Conservation (phyloP, 2,329 filamentous ascomycete genomes). For the Curvularia verruculosa region DNA sequence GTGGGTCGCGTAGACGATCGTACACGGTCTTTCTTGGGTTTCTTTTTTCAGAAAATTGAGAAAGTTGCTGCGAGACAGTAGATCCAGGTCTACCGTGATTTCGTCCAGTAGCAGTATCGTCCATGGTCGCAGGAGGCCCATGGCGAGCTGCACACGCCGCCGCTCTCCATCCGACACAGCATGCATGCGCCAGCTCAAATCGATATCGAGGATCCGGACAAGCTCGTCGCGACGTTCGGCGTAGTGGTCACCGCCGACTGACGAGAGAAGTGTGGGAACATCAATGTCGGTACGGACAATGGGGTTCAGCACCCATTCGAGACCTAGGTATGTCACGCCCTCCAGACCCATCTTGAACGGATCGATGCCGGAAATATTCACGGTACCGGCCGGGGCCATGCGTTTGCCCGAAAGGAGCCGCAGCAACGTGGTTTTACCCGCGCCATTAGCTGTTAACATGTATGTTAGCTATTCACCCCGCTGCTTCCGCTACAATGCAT, state of each 20-base stretch:
- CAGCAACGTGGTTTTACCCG: conserved; percentile 95
- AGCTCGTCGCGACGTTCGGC: conserved; percentile 84
- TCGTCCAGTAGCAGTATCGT: conserved; percentile 89
- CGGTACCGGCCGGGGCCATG: conserved; percentile 76
- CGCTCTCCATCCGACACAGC: conserved; percentile 93
- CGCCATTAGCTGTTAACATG: conserved; percentile 74
- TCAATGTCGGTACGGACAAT: conserved; percentile 96
- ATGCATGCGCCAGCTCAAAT: conserved; percentile 92
- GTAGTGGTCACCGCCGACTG: conserved; percentile 85
- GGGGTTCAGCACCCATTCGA: conserved; percentile 97
- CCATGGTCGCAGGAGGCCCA: conserved; percentile 94
- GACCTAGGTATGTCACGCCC: conserved; percentile 94
- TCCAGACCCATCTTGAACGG: conserved; percentile 90
- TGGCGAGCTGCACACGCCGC: conserved; percentile 89
- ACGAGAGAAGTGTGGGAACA: conserved; percentile 81
- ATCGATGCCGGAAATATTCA: conserved; percentile 81
- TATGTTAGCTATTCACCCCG: conserved; percentile 22
- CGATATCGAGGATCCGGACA: conserved; percentile 86
- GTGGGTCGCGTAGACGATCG: conserved; percentile 96
- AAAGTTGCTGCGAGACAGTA: conserved; percentile 84
- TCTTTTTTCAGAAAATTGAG: conserved; percentile 84
- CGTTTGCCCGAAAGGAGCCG: conserved; percentile 94
- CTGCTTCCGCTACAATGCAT: not conserved
- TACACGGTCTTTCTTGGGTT: conserved; percentile 81
- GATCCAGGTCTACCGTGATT: conserved; percentile 94